Evolutionary conservation across 164 flowering plant species (phyloP), one percentile per base, ranked within the genome.

Genomic region (Vitis amurensis): DNA sequence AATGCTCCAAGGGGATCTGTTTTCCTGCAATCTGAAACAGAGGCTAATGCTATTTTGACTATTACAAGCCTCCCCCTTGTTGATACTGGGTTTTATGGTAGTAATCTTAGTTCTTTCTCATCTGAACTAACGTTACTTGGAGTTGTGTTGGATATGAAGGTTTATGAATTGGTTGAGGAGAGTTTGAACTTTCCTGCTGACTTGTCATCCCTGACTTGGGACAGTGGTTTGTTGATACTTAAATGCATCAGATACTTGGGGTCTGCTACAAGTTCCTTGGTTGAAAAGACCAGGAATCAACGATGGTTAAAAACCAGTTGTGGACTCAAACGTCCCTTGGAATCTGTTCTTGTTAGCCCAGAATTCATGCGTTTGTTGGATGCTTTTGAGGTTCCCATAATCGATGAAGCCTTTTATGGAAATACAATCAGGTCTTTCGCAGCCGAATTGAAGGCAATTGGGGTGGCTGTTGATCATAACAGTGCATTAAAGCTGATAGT

Each of bases 361-460:
- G 0, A 23, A 23, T 23, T 23, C 27, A 23, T 23, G 27, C 27
- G 2, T 23, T 23, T 23, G 27, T 23, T 23, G 27, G 27, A 23
- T 23, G 27, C 27, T 23, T 23, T 23, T 23, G 27, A 23, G 27
- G 27, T 61, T 11, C 59, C 56, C 52, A 50, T 69, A 8, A 23
- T 69, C 16, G 72, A 69, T 61, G 5, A 19, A 30, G 72, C 31
- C 3, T 69, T 48, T 29, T 69, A 69, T 61, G 66, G 57, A 51
- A 16, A 50, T 49, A 8, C 8, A 49, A 31, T 69, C 19, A 59
- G 55, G 4, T n/a, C 66, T 51, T 69, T 61, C 57, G 2, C 15
- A 11, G 15, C 50, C 31, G 65, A 69, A 61, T 16, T 69, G 9
- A 17, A 50, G 63, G 11, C 51, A 13, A 9, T 69, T 44, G 72